Percentiles rank a stretch among this genome's conserved stretches.
Evolutionary conservation across 1,284 basidiomycete genomes (phyloP).

Genomic region (Lentinula novae-zelandiae): DNA sequence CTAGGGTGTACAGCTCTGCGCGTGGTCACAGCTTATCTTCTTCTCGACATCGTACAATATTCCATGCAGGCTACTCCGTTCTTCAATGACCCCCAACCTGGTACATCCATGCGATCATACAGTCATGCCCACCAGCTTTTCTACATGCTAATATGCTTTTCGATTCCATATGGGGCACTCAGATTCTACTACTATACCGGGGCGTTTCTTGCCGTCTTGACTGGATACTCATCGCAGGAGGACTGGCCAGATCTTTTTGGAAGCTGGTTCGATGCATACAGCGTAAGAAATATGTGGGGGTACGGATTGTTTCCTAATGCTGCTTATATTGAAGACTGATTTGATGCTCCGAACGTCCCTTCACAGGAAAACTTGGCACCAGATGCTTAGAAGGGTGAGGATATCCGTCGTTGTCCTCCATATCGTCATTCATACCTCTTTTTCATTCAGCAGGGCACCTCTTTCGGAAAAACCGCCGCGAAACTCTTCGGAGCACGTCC

Average conservation of each 20-base stretch:
- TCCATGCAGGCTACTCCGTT: neutral
- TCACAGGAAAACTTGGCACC: neutral
- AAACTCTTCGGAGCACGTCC: neutral
- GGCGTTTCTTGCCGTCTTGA: neutral
- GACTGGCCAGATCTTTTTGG: constrained; percentile 34
- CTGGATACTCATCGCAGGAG: neutral
- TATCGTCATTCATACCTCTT: neutral
- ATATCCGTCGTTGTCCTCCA: no score
- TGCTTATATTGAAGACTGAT: neutral
- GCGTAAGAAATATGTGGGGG: constrained; percentile 34
- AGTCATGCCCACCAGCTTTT: neutral
- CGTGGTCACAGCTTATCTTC: neutral
- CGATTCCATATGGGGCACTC: neutral
- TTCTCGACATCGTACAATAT: neutral
- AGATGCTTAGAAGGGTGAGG: neutral
- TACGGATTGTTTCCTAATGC: constrained; percentile 7
- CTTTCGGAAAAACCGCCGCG: neutral
- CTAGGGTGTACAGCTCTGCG: neutral
- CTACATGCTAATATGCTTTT: neutral
- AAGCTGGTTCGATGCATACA: constrained; percentile 29
- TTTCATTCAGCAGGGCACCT: neutral
- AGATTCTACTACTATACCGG: neutral
- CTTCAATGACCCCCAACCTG: neutral
- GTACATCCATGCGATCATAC: neutral
- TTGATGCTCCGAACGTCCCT: neutral